Percentiles rank a stretch among this genome's conserved stretches.
Conservation (phyloP, 371 early-diverging fungal species). For the Mucor piriformis region DNA sequence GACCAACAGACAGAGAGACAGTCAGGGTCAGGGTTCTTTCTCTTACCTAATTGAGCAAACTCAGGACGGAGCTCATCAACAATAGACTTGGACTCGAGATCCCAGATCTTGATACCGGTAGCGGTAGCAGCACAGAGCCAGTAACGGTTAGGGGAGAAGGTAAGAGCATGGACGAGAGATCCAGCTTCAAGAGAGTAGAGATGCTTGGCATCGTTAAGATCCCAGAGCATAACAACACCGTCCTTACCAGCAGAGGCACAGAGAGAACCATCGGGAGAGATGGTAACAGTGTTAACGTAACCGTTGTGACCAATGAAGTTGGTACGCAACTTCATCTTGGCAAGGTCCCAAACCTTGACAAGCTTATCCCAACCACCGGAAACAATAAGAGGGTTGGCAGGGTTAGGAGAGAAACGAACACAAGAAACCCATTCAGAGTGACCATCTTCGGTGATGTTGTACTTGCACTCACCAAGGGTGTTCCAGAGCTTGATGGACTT, state of each 20-base stretch:
- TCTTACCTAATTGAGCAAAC: conserved; percentile 75
- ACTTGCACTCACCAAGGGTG: conserved; percentile 99
- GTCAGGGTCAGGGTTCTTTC: conserved; percentile 74
- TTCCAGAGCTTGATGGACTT: conserved; percentile 99
- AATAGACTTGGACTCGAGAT: conserved; percentile 95
- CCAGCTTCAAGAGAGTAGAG: conserved; percentile 97
- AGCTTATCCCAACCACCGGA: conserved; percentile 99
- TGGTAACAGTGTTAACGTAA: conserved; percentile 96
- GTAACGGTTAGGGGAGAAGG: conserved; percentile 99
- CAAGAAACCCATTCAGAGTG: conserved; percentile 98
- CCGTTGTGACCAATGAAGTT: conserved; percentile 99
- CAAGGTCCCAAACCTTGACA: conserved; percentile 99
- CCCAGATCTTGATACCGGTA: conserved; percentile 98
- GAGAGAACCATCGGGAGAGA: conserved; percentile 99
- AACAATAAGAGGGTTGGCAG: conserved; percentile 95
- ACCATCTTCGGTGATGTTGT: conserved; percentile 90
- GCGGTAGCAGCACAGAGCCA: conserved; percentile 99
- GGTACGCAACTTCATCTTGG: conserved; percentile 97
- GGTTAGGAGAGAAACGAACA: conserved; percentile 99
- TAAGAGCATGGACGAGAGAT: conserved; percentile 94
- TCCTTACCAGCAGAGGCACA: conserved; percentile 99
- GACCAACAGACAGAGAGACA: conserved; percentile 97
- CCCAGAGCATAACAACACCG: conserved; percentile 99
- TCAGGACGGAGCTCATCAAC: conserved; percentile 96
- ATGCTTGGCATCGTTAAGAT: conserved; percentile 99